phyloP scores from a whole-genome alignment of 1,139 yeast species.

The Ogataea hybrid region DNA sequence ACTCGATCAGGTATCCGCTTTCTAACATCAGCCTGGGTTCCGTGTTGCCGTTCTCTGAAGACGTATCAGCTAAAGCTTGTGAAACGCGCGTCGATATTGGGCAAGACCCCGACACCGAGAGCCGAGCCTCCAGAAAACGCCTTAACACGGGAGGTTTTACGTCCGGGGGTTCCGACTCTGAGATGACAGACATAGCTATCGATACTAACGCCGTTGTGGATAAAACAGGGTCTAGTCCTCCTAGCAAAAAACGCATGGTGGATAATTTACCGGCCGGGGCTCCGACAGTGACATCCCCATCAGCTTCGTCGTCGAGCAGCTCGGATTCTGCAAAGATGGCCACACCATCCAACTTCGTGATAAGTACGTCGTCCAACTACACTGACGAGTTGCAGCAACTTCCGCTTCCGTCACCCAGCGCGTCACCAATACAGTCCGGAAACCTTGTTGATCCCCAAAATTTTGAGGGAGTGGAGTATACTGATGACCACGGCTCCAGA shows the following conservation, averaged over 20 bases:
- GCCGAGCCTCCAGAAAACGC: slow-evolving; percentile 15
- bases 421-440: slow-evolving; percentile 54
- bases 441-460: slow-evolving; percentile 26
- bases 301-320: slow-evolving; percentile 10
- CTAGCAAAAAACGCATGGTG: slow-evolving; percentile 21
- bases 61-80: neutral
- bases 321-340: slow-evolving; percentile 13
- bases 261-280: slow-evolving; percentile 8
- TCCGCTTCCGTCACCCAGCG: slow-evolving; percentile 68
- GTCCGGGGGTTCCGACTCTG: slow-evolving; percentile 13
- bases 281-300: slow-evolving; percentile 11
- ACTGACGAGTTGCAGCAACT: slow-evolving; percentile 29
- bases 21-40: slow-evolving; percentile 9
- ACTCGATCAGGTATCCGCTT: slow-evolving; percentile 9
- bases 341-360: slow-evolving; percentile 13
- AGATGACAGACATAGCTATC: slow-evolving; percentile 15
- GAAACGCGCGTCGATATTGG: neutral
- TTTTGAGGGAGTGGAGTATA: neutral
- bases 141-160: slow-evolving; percentile 15
- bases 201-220: slow-evolving; percentile 13
- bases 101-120: slow-evolving; percentile 5
- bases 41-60: slow-evolving; percentile 7
- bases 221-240: slow-evolving; percentile 19
- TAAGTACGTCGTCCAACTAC: slow-evolving; percentile 9
- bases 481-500: slow-evolving; percentile 10